Conservation (phyloP, 1,139 yeast species). For the Saccharomyces hybrid region DNA sequence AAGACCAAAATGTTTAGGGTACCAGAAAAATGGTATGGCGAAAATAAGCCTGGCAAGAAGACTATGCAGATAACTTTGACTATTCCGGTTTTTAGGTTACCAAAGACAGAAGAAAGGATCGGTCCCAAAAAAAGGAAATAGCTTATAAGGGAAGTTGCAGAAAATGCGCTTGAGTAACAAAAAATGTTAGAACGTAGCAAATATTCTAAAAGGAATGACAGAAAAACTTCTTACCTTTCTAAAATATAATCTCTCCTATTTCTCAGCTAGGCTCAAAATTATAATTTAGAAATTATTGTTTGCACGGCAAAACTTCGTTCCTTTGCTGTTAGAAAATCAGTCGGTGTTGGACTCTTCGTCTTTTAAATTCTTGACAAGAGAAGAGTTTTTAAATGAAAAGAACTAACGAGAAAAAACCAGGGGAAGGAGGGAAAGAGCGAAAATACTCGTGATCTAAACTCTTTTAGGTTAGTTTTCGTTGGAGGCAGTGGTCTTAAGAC, state of each 20-base stretch:
- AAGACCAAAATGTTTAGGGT: not conserved
- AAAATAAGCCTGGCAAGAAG: not conserved
- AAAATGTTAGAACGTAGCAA: not conserved
- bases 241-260: not conserved
- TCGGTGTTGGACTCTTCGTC: not conserved
- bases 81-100: not conserved
- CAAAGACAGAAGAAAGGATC: not conserved
- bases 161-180: not conserved
- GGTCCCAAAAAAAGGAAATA: not conserved
- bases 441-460: not conserved
- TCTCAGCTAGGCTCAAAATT: not conserved
- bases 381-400: not conserved
- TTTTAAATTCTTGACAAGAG: not conserved
- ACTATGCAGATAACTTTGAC: not conserved
- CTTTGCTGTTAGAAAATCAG: not conserved
- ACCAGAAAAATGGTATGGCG: not conserved
- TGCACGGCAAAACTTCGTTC: not conserved
- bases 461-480: not conserved
- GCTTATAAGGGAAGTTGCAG: not conserved
- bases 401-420: not conserved
- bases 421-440: not conserved
- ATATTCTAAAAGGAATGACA: not conserved
- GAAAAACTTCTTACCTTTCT: not conserved
- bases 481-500: not conserved
- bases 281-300: not conserved